Percentiles rank a stretch among this genome's conserved stretches.
Evolutionary conservation across 306 rosid genomes (phyloP).

Genomic region (Psophocarpus tetragonolobus): DNA sequence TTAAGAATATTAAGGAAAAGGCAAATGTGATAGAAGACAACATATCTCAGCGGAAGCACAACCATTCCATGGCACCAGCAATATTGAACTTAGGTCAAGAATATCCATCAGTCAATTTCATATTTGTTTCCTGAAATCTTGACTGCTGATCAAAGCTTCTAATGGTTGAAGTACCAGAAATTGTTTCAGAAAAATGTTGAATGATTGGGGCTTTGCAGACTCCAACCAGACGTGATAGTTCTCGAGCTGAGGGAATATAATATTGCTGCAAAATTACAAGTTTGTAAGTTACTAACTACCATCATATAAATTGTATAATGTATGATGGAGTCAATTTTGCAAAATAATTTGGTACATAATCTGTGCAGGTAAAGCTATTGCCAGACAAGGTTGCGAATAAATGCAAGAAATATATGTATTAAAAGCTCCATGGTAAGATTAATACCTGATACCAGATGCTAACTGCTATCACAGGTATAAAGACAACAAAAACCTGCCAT

Average conservation of each 20-base stretch:
- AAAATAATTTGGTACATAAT: background rate
- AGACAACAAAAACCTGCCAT: constrained; percentile 45
- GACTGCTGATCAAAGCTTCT: constrained; percentile 83
- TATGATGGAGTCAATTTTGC: background rate
- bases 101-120: constrained; percentile 72
- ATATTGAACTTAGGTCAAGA: constrained; percentile 67
- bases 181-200: constrained; percentile 84
- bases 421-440: background rate
- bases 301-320: constrained; percentile 1
- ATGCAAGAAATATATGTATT: background rate
- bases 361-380: constrained; percentile 29
- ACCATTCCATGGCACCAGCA: constrained; percentile 85
- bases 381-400: background rate
- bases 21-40: constrained; percentile 72
- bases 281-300: background rate
- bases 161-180: constrained; percentile 79
- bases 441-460: constrained; percentile 48
- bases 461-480: constrained; percentile 39
- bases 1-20: constrained; percentile 64
- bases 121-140: constrained; percentile 67
- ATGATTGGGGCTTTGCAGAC: constrained; percentile 88
- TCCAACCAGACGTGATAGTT: constrained; percentile 77
- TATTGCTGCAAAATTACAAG: constrained; percentile 59
- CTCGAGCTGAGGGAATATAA: constrained; percentile 77
- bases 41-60: constrained; percentile 75